Percentiles rank a stretch among this genome's conserved stretches.
phyloP scores from a whole-genome alignment of 2,329 filamentous ascomycete genomes.

The Trichoderma pleuroti region DNA sequence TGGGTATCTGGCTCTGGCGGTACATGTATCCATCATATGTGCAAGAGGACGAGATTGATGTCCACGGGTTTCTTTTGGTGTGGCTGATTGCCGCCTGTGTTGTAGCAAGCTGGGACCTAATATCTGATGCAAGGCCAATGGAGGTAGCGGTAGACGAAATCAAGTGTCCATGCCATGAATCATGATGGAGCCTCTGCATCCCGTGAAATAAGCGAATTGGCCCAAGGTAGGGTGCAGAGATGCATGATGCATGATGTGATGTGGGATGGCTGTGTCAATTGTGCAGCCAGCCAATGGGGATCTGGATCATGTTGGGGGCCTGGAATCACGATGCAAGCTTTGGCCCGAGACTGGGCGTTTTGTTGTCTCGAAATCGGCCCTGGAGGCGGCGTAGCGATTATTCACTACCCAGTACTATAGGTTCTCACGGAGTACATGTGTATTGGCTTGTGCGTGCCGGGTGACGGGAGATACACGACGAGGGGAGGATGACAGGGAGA shows the following conservation, averaged over 20 bases:
- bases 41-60: neutral
- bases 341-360: neutral
- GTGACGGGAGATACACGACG: neutral
- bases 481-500: constrained; percentile 13
- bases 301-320: neutral
- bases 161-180: neutral
- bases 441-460: no score
- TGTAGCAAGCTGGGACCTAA: neutral
- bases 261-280: neutral
- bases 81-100: neutral
- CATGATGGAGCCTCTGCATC: neutral
- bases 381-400: neutral
- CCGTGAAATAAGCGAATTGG: neutral
- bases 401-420: no score
- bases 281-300: neutral
- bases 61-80: neutral
- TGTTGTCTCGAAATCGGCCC: neutral
- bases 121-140: neutral
- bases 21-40: neutral
- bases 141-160: neutral
- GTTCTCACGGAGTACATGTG: no score
- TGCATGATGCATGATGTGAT: constrained; percentile 12
- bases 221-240: neutral
- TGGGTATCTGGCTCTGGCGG: neutral
- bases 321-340: neutral